A percentile compares a stretch with the other conserved stretches of the same genome.
phyloP scores from a whole-genome alignment of 2,329 filamentous ascomycete species.

The Bipolaris bicolor region DNA sequence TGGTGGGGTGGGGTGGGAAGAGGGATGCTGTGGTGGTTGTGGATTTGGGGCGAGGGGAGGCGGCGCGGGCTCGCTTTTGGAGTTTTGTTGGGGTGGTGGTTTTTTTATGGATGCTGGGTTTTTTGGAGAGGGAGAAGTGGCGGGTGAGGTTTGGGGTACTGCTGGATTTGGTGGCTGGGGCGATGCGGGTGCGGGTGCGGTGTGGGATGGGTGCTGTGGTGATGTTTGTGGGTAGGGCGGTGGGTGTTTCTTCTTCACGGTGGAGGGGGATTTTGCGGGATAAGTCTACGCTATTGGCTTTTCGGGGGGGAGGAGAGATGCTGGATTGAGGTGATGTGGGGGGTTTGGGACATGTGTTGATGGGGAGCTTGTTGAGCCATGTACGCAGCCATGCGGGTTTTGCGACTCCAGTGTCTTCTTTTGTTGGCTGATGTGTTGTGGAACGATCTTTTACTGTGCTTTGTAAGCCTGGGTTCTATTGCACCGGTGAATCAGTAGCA shows the following conservation, averaged over 20 bases:
- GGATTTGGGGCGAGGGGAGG: too few species aligned
- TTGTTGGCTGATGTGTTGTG: not conserved
- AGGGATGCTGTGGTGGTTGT: too few species aligned
- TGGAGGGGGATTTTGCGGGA: not conserved
- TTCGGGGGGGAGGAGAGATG: not conserved
- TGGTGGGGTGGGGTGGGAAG: too few species aligned
- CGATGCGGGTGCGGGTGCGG: too few species aligned
- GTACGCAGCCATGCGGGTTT: not conserved
- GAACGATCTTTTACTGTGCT: not conserved
- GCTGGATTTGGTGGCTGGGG: too few species aligned
- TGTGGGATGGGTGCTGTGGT: too few species aligned
- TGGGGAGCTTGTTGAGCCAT: not conserved
- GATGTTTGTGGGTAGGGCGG: too few species aligned
- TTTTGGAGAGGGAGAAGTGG: too few species aligned
- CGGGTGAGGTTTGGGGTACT: too few species aligned
- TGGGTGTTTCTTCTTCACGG: not conserved
- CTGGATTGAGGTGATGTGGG: not conserved
- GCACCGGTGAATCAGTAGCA: not conserved
- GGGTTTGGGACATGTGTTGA: not conserved
- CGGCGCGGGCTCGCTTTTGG: too few species aligned
- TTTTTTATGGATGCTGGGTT: too few species aligned
- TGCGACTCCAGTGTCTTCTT: not conserved
- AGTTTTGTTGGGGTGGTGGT: too few species aligned
- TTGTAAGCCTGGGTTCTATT: not conserved
- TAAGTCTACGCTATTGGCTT: not conserved